phyloP scores from a whole-genome alignment of 352 stramenopile genomes.

The Globisporangium rhizosaccharum region DNA sequence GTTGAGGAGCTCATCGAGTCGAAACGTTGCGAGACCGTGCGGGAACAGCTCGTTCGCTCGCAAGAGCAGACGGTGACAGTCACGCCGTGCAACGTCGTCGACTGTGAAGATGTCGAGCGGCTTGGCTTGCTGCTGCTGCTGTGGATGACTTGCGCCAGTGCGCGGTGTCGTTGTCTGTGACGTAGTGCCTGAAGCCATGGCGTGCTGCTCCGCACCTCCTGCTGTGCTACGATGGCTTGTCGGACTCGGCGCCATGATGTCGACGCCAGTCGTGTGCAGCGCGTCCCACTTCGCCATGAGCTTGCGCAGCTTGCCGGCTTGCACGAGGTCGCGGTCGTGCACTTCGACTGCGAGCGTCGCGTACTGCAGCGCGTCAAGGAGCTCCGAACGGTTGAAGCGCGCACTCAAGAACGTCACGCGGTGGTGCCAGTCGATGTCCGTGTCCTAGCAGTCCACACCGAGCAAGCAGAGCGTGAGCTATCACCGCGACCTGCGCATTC shows the following conservation, averaged over 20 bases:
- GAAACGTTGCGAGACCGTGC: constrained; percentile 50
- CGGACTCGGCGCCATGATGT: constrained; percentile 8
- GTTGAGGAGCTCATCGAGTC: constrained; percentile 51
- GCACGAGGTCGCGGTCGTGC: constrained; percentile 60
- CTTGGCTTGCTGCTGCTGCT: constrained; percentile 16
- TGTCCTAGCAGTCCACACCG: constrained; percentile 6
- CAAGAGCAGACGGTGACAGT: constrained; percentile 41
- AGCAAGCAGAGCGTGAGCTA: neutral
- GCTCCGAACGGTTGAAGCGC: constrained; percentile 27
- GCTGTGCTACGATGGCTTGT: neutral
- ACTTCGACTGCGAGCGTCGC: constrained; percentile 42
- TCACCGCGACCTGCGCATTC: neutral
- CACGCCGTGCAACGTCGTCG: constrained; percentile 48
- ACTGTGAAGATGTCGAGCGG: constrained; percentile 42
- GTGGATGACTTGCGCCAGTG: neutral
- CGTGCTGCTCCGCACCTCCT: neutral
- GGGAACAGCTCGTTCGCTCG: constrained; percentile 42
- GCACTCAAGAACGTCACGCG: constrained; percentile 50
- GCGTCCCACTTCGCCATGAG: constrained; percentile 61
- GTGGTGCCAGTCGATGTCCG: constrained; percentile 34
- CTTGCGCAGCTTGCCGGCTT: constrained; percentile 25
- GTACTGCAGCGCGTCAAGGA: constrained; percentile 48
- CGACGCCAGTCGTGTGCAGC: constrained; percentile 32
- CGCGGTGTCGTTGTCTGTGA: constrained; percentile 17
- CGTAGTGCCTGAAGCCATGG: no score